phyloP scores from a whole-genome alignment of 1,139 yeast species.

The Diutina rugosa region DNA sequence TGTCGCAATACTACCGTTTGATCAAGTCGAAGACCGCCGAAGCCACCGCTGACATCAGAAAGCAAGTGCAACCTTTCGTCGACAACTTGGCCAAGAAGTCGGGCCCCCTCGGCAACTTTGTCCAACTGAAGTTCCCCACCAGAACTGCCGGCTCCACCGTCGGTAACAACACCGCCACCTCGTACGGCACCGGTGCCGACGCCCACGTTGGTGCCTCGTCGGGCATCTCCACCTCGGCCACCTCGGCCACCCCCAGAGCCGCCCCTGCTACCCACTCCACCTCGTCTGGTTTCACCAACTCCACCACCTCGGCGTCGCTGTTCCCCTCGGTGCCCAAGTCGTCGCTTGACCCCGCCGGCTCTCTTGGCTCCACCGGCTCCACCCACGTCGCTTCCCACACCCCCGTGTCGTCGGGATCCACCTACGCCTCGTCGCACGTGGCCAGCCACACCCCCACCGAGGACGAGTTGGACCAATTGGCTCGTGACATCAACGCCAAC shows the following conservation, averaged over 20 bases:
- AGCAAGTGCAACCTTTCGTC: conserved; percentile 38
- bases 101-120: conserved; percentile 51
- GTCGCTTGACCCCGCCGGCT: background rate
- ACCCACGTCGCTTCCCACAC: background rate
- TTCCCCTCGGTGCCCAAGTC: conserved; percentile 34
- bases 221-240: conserved; percentile 6
- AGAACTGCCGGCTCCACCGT: conserved; percentile 69
- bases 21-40: conserved; percentile 47
- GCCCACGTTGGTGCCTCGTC: conserved; percentile 8
- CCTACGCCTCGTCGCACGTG: background rate
- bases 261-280: background rate
- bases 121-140: conserved; percentile 47
- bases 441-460: background rate
- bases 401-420: background rate
- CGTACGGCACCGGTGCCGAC: conserved; percentile 14
- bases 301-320: conserved; percentile 17
- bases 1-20: conserved; percentile 41
- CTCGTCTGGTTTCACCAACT: conserved; percentile 6
- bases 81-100: conserved; percentile 37
- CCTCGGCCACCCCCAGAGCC: conserved; percentile 9
- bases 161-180: conserved; percentile 27
- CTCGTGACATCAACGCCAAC: conserved; percentile 1
- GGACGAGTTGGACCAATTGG: conserved; percentile 2
- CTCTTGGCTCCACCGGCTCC: background rate
- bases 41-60: conserved; percentile 35